phyloP scores from a whole-genome alignment of 371 early-diverging fungal species.

The Phascolomyces articulosus region DNA sequence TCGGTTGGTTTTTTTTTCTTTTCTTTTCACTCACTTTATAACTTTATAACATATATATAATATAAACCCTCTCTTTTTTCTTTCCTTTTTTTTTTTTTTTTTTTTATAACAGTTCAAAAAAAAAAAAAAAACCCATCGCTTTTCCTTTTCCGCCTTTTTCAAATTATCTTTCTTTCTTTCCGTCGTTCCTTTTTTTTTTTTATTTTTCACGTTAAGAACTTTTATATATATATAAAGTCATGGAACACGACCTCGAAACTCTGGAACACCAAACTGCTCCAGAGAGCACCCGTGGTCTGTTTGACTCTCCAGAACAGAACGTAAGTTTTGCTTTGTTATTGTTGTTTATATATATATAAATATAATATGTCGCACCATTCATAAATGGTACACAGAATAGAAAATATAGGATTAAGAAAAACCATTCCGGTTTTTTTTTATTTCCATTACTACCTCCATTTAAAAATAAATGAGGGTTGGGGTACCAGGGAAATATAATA shows the following conservation, averaged over 20 bases:
- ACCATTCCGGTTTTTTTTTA: too few relatives aligned
- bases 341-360: not conserved
- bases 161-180: not conserved
- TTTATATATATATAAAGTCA: constrained; percentile 19
- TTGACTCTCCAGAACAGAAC: constrained; percentile 42
- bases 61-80: constrained; percentile 8
- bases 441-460: too few relatives aligned
- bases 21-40: not conserved
- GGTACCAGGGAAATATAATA: not conserved
- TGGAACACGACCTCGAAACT: constrained; percentile 38
- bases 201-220: not conserved
- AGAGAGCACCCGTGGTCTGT: constrained; percentile 55
- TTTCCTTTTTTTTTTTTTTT: constrained; percentile 9
- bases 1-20: not conserved
- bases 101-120: too few relatives aligned
- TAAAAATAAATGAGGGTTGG: not conserved
- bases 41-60: not conserved
- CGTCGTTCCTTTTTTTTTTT: constrained; percentile 24
- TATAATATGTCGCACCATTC: not conserved
- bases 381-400: too few relatives aligned
- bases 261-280: constrained; percentile 58
- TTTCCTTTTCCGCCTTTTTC: constrained; percentile 15
- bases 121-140: not conserved
- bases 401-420: too few relatives aligned
- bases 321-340: too few relatives aligned